A percentile compares a stretch with the other conserved stretches of the same genome.
phyloP scores from a whole-genome alignment of 176 grass and related monocot genomes.

The Stipa capillata region DNA sequence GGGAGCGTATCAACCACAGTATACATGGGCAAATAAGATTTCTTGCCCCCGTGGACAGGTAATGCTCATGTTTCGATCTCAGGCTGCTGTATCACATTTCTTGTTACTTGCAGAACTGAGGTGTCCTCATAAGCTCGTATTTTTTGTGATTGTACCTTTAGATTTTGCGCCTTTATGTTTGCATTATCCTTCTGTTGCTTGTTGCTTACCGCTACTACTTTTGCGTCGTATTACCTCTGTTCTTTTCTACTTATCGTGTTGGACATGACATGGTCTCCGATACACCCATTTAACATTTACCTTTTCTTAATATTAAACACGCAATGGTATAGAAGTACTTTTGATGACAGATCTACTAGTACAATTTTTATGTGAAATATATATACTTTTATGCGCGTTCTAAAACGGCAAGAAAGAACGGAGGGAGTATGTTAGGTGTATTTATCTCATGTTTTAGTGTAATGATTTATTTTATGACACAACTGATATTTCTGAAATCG shows the following conservation, averaged over 20 bases:
- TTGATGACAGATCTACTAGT: background rate
- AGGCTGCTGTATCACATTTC: background rate
- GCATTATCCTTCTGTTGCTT: background rate
- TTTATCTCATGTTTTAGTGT: too few relatives aligned
- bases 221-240: background rate
- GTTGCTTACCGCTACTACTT: background rate
- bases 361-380: background rate
- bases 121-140: background rate
- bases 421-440: too few relatives aligned
- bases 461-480: background rate
- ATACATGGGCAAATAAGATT: conserved; percentile 60
- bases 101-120: background rate
- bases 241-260: background rate
- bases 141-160: background rate
- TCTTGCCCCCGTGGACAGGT: conserved; percentile 70
- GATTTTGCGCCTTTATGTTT: background rate
- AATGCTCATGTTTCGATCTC: conserved; percentile 1
- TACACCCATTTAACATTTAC: background rate
- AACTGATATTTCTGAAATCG: background rate
- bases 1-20: conserved; percentile 82
- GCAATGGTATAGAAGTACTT: background rate
- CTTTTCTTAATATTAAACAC: background rate
- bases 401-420: background rate
- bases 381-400: background rate
- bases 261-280: background rate